Conservation (phyloP, 331 rosid genomes). For the Phaseolus coccineus region DNA sequence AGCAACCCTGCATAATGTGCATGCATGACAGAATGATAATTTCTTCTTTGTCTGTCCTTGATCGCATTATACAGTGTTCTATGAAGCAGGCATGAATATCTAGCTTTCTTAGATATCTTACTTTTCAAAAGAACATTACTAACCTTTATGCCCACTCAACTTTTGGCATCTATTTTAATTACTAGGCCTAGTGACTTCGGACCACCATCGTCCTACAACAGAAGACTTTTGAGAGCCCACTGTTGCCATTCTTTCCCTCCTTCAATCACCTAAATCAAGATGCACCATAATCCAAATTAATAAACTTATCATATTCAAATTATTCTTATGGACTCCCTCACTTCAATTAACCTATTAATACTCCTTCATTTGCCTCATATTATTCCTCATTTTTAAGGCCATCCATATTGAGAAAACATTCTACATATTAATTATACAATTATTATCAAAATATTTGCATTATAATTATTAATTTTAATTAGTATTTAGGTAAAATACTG, state of each 20-base stretch:
- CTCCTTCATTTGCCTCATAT: not conserved
- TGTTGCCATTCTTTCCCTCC: not conserved
- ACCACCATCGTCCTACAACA: conserved; percentile 40
- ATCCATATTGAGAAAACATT: no score
- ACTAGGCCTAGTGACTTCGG: conserved; percentile 37
- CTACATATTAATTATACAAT: no score
- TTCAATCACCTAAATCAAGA: not conserved
- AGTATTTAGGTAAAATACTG: not conserved
- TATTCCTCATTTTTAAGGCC: not conserved
- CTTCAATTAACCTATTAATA: not conserved
- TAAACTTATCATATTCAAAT: not conserved
- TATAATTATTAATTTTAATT: not conserved
- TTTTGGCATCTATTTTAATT: conserved; percentile 23
- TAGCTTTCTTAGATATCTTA: conserved; percentile 42
- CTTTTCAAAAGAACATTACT: conserved; percentile 44
- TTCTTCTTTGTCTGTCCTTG: conserved; percentile 39
- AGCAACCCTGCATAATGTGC: conserved; percentile 41
- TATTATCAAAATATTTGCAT: no score
- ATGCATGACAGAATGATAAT: conserved; percentile 49
- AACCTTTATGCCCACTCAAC: conserved; percentile 36
- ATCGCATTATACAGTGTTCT: conserved; percentile 34
- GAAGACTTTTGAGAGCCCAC: conserved; percentile 33
- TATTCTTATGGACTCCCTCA: not conserved
- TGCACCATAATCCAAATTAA: not conserved
- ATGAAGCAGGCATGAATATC: conserved; percentile 19